Evolutionary conservation across 257 asterid species (phyloP).

Genomic region (Penstemon newberryi): DNA sequence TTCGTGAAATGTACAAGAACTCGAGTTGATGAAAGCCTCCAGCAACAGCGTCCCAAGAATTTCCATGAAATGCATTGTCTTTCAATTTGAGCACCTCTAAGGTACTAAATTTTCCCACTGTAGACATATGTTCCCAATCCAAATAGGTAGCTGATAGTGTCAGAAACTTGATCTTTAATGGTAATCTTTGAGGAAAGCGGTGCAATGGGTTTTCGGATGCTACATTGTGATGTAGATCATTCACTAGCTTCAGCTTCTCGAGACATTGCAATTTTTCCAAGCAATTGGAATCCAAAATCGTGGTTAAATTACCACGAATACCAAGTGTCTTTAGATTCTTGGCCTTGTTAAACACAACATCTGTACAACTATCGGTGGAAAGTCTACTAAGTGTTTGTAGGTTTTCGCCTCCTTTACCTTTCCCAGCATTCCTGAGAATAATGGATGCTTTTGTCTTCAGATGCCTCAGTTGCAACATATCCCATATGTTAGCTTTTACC

Average conservation of each 20-base stretch:
- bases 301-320: conserved; percentile 24
- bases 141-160: conserved; percentile 28
- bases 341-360: conserved; percentile 18
- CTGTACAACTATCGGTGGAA: conserved; percentile 28
- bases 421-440: not conserved
- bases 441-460: conserved; percentile 29
- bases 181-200: conserved; percentile 28
- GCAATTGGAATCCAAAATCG: not conserved
- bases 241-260: conserved; percentile 30
- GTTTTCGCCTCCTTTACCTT: not conserved
- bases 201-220: conserved; percentile 7
- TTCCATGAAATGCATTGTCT: conserved; percentile 25
- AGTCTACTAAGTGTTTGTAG: conserved; percentile 32
- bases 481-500: not conserved
- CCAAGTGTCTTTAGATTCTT: conserved; percentile 24
- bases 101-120: not conserved
- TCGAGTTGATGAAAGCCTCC: conserved; percentile 17
- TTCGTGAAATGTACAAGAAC: conserved; percentile 26
- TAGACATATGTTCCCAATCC: conserved; percentile 28
- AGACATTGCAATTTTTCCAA: conserved; percentile 14
- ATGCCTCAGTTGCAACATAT: conserved; percentile 34
- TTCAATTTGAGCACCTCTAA: conserved; percentile 28
- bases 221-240: not conserved
- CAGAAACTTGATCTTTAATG: conserved; percentile 24
- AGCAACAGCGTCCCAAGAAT: conserved; percentile 19